Percentiles rank a stretch among this genome's conserved stretches.
Conservation (phyloP, 352 stramenopile genomes). For the Globisporangium viniferum region DNA sequence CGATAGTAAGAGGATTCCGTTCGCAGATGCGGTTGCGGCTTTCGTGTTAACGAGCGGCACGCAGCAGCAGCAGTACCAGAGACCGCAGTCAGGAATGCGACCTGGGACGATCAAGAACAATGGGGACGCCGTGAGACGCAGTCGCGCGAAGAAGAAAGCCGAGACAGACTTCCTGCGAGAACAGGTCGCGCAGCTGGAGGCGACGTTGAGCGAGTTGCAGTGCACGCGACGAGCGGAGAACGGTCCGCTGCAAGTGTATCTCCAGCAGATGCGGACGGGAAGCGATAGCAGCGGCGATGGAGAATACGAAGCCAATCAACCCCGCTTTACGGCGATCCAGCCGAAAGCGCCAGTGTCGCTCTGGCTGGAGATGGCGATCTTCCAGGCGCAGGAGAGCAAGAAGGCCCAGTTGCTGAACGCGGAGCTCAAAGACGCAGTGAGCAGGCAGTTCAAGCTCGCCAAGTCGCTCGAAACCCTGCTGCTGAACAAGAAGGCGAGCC, state of each 20-base stretch:
- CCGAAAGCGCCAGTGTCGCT: conserved; percentile 17
- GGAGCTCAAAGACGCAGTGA: conserved; percentile 33
- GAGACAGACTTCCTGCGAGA: neutral
- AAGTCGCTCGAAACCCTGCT: conserved; percentile 40
- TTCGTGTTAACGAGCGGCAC: neutral
- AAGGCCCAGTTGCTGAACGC: conserved; percentile 39
- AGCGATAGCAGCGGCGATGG: neutral
- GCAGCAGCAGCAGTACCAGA: neutral
- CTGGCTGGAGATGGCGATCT: conserved; percentile 37
- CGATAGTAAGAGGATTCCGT: neutral
- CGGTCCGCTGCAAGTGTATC: neutral
- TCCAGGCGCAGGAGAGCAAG: conserved; percentile 36
- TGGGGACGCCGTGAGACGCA: neutral
- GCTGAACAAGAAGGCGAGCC: conserved; percentile 15
- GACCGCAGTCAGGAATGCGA: too few species aligned
- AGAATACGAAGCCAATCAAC: neutral
- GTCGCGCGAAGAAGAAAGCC: conserved; percentile 9
- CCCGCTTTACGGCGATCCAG: neutral
- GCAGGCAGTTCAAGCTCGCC: conserved; percentile 33
- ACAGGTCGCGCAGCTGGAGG: conserved; percentile 2
- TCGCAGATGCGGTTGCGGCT: neutral
- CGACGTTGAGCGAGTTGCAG: neutral
- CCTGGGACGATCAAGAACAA: neutral
- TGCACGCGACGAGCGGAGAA: neutral
- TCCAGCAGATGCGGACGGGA: neutral